A percentile compares a stretch with the other conserved stretches of the same genome.
These are phyloP conservation scores for Lichtheimia corymbifera DNA, from an alignment of 371 early-diverging fungal species.

Conservation along the genomic window DNA sequence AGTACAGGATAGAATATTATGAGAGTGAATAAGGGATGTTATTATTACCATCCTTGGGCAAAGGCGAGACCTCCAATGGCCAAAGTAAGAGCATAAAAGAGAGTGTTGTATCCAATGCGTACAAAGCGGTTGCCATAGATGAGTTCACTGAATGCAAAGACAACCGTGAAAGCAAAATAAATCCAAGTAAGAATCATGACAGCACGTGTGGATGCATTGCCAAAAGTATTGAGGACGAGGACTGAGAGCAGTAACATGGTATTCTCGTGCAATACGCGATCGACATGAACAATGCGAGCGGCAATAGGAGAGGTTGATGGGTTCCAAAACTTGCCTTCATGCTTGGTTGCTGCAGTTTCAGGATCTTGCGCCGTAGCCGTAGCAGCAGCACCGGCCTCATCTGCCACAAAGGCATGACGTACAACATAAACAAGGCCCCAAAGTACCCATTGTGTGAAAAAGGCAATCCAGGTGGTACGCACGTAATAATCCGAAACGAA, in stretches of 20 bases:
- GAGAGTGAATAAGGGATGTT: too few species aligned
- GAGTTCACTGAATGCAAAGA: slow-evolving; percentile 37
- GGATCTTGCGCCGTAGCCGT: slow-evolving; percentile 22
- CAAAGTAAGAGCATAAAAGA: slow-evolving; percentile 40
- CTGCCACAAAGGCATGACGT: slow-evolving; percentile 22
- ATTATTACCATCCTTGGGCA: slow-evolving; percentile 31
- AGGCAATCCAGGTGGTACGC: slow-evolving; percentile 33
- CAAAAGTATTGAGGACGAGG: slow-evolving; percentile 45
- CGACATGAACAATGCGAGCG: slow-evolving; percentile 17
- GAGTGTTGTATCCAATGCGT: slow-evolving; percentile 31
- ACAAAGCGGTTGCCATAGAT: slow-evolving; percentile 35
- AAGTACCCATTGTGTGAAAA: slow-evolving; percentile 33
- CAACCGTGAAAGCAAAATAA: slow-evolving; percentile 43
- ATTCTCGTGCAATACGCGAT: slow-evolving; percentile 37
- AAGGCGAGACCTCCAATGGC: slow-evolving; percentile 48
- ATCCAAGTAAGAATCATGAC: slow-evolving; percentile 53
- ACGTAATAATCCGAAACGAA: slow-evolving; percentile 32
- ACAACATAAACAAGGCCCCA: slow-evolving; percentile 31
- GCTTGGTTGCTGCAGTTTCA: slow-evolving; percentile 16
- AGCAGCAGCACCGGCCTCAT: slow-evolving; percentile 6
- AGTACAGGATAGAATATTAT: too few species aligned
- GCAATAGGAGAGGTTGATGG: neutral
- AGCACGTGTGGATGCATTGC: slow-evolving; percentile 40
- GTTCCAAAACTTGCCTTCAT: slow-evolving; percentile 12
- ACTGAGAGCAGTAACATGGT: slow-evolving; percentile 37